Conservation (phyloP, 495 filamentous ascomycete genomes). For the Lophiostoma macrostomum region DNA sequence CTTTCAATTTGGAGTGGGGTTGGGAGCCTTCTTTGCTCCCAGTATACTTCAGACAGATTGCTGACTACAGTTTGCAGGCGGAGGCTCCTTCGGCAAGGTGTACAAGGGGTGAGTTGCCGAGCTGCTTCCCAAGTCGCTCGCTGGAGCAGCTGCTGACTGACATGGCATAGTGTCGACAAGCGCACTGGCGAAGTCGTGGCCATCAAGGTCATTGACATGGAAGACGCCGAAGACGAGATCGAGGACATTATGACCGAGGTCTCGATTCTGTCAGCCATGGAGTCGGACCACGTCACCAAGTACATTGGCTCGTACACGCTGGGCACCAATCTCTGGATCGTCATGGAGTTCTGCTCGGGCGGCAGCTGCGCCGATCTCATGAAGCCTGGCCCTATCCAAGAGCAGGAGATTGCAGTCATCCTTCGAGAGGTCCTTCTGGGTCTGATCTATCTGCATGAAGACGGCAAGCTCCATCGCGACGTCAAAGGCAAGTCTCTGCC, state of each 20-base stretch:
- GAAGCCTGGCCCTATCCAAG: conserved; percentile 86
- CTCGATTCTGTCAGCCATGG: conserved; percentile 87
- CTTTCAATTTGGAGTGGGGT: no score
- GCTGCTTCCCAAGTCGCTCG: conserved; percentile 18
- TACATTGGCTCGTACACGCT: conserved; percentile 96
- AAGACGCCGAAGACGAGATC: conserved; percentile 97
- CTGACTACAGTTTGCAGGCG: conserved; percentile 47
- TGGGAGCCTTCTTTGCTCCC: no score
- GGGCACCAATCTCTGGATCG: conserved; percentile 95
- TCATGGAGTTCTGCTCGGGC: conserved; percentile 93
- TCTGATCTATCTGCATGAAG: conserved; percentile 86
- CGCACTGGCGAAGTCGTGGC: conserved; percentile 81
- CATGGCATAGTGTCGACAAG: conserved; percentile 67
- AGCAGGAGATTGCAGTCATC: conserved; percentile 94
- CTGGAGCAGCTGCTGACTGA: conserved; percentile 34
- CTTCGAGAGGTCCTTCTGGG: conserved; percentile 84
- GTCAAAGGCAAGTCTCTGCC: conserved; percentile 71
- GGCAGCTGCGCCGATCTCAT: conserved; percentile 88
- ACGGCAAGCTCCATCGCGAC: conserved; percentile 94
- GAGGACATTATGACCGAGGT: conserved; percentile 99
- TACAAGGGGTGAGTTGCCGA: conserved; percentile 75
- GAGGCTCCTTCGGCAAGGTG: conserved; percentile 92
- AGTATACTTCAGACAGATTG: not conserved
- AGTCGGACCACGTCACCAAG: conserved; percentile 91
- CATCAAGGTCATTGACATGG: conserved; percentile 96